These are phyloP conservation scores for Byssochlamys sp. DNA, from an alignment of 2,329 filamentous ascomycete genomes.

Conservation along the genomic window DNA sequence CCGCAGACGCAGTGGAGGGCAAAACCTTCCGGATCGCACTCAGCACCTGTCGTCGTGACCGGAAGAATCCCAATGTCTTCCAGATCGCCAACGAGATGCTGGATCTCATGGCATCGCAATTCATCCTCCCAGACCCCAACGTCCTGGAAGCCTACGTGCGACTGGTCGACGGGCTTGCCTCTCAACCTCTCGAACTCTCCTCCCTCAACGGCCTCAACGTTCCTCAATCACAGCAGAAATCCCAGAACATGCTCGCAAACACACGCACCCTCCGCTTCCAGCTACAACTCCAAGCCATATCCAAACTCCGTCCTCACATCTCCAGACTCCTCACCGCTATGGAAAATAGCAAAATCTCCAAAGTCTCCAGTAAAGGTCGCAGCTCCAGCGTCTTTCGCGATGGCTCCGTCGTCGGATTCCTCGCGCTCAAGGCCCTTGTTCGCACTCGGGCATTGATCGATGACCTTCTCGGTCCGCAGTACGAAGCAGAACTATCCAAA, in stretches of 20 bases:
- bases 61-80: constrained; percentile 62
- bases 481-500: constrained; percentile 15
- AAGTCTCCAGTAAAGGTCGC: constrained; percentile 3
- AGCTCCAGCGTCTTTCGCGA: constrained; percentile 7
- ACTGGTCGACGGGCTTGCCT: constrained; percentile 15
- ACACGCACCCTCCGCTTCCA: constrained; percentile 15
- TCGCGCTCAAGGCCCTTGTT: constrained; percentile 14
- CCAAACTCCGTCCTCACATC: constrained; percentile 18
- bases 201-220: constrained; percentile 18
- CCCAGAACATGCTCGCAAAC: constrained; percentile 15
- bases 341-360: constrained; percentile 8
- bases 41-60: constrained; percentile 64
- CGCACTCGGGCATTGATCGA: constrained; percentile 27
- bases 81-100: constrained; percentile 56
- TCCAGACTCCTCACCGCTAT: constrained; percentile 20
- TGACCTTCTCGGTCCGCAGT: constrained; percentile 20
- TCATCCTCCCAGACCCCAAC: constrained; percentile 21
- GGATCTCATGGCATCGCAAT: constrained; percentile 46
- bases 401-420: constrained; percentile 16
- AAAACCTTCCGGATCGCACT: constrained; percentile 64
- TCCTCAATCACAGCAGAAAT: constrained; percentile 6
- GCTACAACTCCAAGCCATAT: constrained; percentile 15
- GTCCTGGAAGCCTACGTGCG: constrained; percentile 22
- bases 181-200: constrained; percentile 20
- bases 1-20: constrained; percentile 32